Conservation (phyloP, 805 yeast species). For the Komagataella pastoris region DNA sequence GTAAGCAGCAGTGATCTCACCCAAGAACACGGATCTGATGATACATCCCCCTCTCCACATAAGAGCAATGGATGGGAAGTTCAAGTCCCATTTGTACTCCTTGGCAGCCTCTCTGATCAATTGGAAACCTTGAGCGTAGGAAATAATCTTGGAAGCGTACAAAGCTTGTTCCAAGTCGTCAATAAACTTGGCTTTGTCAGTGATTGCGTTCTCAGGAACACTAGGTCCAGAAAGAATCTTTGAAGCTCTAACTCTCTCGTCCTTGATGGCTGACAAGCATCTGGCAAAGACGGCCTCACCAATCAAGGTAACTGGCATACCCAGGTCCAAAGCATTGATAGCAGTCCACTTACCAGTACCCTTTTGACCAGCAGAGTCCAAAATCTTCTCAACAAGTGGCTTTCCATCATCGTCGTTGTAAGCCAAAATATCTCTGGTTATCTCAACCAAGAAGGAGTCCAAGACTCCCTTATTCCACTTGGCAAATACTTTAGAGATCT, state of each 20-base stretch:
- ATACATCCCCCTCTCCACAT: slow-evolving; percentile 99
- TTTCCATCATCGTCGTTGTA: slow-evolving; percentile 83
- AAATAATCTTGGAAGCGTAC: slow-evolving; percentile 95
- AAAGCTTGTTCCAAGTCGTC: slow-evolving; percentile 96
- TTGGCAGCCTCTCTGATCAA: slow-evolving; percentile 95
- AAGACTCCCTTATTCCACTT: slow-evolving; percentile 96
- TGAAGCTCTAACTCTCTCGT: slow-evolving; percentile 83
- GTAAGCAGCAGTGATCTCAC: slow-evolving; percentile 93
- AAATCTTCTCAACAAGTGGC: slow-evolving; percentile 91
- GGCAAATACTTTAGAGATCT: slow-evolving; percentile 84
- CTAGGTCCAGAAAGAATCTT: slow-evolving; percentile 68
- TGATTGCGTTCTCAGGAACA: slow-evolving; percentile 45
- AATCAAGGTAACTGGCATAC: slow-evolving; percentile 95
- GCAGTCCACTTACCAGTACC: slow-evolving; percentile 99
- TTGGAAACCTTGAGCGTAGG: slow-evolving; percentile 99
- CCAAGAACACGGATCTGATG: slow-evolving; percentile 96
- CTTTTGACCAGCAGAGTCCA: slow-evolving; percentile 97
- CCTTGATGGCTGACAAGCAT: slow-evolving; percentile 86
- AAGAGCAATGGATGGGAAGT: slow-evolving; percentile 91
- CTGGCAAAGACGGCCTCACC: slow-evolving; percentile 98
- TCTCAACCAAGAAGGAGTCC: slow-evolving; percentile 94
- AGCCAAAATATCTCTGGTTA: slow-evolving; percentile 88
- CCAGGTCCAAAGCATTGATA: slow-evolving; percentile 91
- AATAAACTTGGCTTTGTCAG: slow-evolving; percentile 72
- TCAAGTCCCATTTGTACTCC: slow-evolving; percentile 93